Conservation (phyloP, 495 filamentous ascomycete genomes). For the Aspergillus leporis region DNA sequence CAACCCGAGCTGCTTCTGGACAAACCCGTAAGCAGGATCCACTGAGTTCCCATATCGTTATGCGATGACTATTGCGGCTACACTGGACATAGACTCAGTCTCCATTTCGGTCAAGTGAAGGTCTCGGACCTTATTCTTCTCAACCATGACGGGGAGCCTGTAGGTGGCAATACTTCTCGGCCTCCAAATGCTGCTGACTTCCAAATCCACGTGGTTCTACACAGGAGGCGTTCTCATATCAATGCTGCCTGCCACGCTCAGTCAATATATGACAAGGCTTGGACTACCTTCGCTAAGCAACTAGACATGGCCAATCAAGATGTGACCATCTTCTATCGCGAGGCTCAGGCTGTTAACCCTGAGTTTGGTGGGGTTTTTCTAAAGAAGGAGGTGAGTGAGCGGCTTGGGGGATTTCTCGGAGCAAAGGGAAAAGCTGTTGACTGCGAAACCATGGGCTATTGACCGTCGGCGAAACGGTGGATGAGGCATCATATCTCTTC, state of each 20-base stretch:
- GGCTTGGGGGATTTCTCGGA: slow-evolving; percentile 37
- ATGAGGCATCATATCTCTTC: slow-evolving; percentile 58
- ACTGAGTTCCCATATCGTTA: not conserved
- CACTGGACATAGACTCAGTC: slow-evolving; percentile 12
- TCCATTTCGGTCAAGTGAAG: slow-evolving; percentile 35
- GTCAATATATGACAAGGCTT: slow-evolving; percentile 27
- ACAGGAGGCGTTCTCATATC: slow-evolving; percentile 26
- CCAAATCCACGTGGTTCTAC: slow-evolving; percentile 46
- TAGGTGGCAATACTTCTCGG: slow-evolving; percentile 39
- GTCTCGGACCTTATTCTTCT: slow-evolving; percentile 30
- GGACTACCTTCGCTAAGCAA: slow-evolving; percentile 25
- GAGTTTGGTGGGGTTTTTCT: slow-evolving; percentile 59
- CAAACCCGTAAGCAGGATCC: slow-evolving; percentile 19
- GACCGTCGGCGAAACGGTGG: slow-evolving; percentile 53
- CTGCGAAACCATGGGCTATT: slow-evolving; percentile 58
- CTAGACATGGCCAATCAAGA: slow-evolving; percentile 45
- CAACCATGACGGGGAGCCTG: slow-evolving; percentile 22
- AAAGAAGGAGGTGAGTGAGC: slow-evolving; percentile 47
- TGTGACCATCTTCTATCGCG: slow-evolving; percentile 51
- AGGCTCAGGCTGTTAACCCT: slow-evolving; percentile 51
- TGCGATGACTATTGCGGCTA: not conserved
- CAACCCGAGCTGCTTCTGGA: slow-evolving; percentile 25
- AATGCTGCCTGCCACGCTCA: slow-evolving; percentile 34
- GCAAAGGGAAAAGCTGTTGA: slow-evolving; percentile 41
- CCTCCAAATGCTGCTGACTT: slow-evolving; percentile 57